Evolutionary conservation across 495 filamentous ascomycete genomes (phyloP).

Genomic region (Apodospora peruviana): DNA sequence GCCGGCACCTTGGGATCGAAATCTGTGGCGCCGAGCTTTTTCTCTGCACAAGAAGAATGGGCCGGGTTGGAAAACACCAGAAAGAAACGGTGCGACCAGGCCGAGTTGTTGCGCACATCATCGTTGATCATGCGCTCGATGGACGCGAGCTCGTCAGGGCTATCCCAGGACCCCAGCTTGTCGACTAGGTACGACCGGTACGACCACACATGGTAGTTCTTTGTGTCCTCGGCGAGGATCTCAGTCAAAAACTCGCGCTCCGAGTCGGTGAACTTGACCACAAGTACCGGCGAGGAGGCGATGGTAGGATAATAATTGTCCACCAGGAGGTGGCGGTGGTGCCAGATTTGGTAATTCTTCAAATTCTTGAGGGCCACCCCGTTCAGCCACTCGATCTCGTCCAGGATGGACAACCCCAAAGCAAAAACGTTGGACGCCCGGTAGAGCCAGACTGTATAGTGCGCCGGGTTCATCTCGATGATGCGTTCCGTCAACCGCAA

Average conservation of each 20-base stretch:
- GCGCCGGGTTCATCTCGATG: constrained; percentile 87
- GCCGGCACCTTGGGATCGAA: constrained; percentile 47
- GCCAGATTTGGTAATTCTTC: constrained; percentile 99
- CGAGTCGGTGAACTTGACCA: constrained; percentile 33
- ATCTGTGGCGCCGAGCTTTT: constrained; percentile 38
- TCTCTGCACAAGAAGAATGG: constrained; percentile 43
- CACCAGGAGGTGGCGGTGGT: constrained; percentile 85
- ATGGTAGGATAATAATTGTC: constrained; percentile 56
- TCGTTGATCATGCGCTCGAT: constrained; percentile 61
- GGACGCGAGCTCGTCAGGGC: constrained; percentile 56
- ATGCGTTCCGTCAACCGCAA: constrained; percentile 81
- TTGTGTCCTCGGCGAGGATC: constrained; percentile 82
- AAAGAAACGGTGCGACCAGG: constrained; percentile 96
- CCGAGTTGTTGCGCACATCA: constrained; percentile 91
- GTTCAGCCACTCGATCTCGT: constrained; percentile 84
- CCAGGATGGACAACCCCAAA: constrained; percentile 56
- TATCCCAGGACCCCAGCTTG: constrained; percentile 62
- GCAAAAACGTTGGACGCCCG: constrained; percentile 69
- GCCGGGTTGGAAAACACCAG: constrained; percentile 68
- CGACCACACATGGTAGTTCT: constrained; percentile 98
- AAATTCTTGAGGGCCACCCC: constrained; percentile 70
- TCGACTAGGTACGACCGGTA: constrained; percentile 90
- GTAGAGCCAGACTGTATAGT: constrained; percentile 99
- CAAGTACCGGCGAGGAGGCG: constrained; percentile 22
- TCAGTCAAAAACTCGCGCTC: constrained; percentile 70